Percentiles rank a stretch among this genome's conserved stretches.
These are phyloP conservation scores for Rubus idaeus DNA, from an alignment of 306 rosid genomes.

Conservation along the genomic window DNA sequence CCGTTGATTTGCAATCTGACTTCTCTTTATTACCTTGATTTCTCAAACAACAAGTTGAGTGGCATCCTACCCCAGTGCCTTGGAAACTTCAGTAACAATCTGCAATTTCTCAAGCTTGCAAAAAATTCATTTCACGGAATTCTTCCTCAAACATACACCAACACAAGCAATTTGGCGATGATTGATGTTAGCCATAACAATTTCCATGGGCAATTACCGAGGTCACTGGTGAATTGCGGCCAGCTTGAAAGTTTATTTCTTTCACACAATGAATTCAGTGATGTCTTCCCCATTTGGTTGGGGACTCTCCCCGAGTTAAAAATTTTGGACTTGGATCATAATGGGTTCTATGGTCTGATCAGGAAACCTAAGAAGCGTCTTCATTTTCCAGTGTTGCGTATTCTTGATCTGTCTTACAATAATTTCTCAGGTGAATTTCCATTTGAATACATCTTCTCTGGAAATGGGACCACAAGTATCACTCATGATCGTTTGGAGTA, in stretches of 20 bases:
- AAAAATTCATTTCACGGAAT: not conserved
- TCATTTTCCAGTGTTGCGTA: not conserved
- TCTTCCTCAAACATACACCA: not conserved
- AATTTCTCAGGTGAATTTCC: not conserved
- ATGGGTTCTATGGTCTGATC: not conserved
- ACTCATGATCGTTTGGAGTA: not conserved
- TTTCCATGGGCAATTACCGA: not conserved
- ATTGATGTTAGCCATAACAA: conserved; percentile 9
- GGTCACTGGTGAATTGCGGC: not conserved
- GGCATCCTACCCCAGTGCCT: conserved; percentile 5
- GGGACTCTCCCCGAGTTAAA: not conserved
- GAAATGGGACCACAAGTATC: not conserved
- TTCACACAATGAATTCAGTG: not conserved
- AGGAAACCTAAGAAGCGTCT: too few species aligned
- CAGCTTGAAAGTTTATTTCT: not conserved
- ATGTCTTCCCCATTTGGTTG: not conserved
- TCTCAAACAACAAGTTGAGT: conserved; percentile 2
- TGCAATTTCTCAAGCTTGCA: not conserved
- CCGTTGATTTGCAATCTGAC: not conserved
- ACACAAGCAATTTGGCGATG: not conserved
- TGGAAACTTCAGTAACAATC: not conserved
- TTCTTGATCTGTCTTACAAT: conserved; percentile 8
- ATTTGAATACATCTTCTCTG: not conserved
- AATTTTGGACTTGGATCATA: not conserved
- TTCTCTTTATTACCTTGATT: not conserved